Conservation (phyloP, 805 yeast species). For the Dipodascopsis uninucleata region DNA sequence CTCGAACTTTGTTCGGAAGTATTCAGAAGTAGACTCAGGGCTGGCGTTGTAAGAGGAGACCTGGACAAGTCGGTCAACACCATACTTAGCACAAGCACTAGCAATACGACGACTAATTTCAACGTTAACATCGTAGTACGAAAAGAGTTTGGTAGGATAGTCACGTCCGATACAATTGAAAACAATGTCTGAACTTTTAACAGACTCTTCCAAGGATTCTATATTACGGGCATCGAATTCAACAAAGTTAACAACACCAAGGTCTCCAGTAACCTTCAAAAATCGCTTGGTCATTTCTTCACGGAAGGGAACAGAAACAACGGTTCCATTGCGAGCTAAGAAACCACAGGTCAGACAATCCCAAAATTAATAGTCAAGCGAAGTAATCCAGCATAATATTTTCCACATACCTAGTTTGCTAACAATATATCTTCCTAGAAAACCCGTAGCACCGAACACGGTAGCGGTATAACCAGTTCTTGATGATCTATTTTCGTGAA, state of each 20-base stretch:
- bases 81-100: conserved; percentile 61
- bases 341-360: not conserved
- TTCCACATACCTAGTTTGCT: conserved; percentile 47
- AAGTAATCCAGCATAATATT: not conserved
- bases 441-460: conserved; percentile 79
- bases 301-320: conserved; percentile 72
- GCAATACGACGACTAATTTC: conserved; percentile 77
- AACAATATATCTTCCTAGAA: conserved; percentile 67
- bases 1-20: conserved; percentile 63
- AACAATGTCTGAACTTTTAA: conserved; percentile 77
- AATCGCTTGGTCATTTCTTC: conserved; percentile 75
- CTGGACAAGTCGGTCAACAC: conserved; percentile 71
- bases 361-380: not conserved
- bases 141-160: conserved; percentile 62
- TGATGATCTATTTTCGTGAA: conserved; percentile 48
- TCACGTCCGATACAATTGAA: conserved; percentile 76
- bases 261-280: conserved; percentile 77
- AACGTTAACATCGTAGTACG: conserved; percentile 78
- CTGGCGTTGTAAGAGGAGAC: conserved; percentile 77
- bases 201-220: conserved; percentile 69
- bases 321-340: conserved; percentile 75
- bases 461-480: conserved; percentile 87
- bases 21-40: conserved; percentile 63
- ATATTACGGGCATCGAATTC: conserved; percentile 80
- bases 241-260: conserved; percentile 80